Evolutionary conservation across 441 rosid species (phyloP), one percentile per base, ranked within the genome.

Genomic region (Euphorbia corollata): DNA sequence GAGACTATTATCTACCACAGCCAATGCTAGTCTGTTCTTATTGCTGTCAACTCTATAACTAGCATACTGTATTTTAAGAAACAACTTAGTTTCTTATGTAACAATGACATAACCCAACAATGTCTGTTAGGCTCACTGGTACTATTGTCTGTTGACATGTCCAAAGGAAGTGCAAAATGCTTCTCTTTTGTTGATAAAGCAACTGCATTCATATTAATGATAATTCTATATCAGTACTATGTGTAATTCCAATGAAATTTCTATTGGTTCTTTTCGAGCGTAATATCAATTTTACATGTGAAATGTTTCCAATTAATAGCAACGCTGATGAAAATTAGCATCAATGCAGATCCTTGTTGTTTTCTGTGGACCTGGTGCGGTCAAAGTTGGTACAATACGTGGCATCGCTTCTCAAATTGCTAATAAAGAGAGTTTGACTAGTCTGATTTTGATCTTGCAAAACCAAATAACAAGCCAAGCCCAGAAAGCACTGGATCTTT

Each of bases 391-490:
- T 59, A 73, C 76, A 6, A 75, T 93, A 68, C 89, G 96, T 22
- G 62, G 72, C 69, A 81, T 91, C 67, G 81, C 85, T 53, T 74
- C 75, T 69, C 85, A 80, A 64, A 79, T 91, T 74, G 80, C 74
- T 30, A 85, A 80, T 67, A 84, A 71, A 79, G 97, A 83, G 53
- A 80, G 75, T 48, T 76, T 93, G 58, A 76, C 82, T 22, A 85
- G 90, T 19, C 75, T 93, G 75, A 85, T 93, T 38, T 61, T 93
- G 41, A 65, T 93, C 68, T 73, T 93, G 81, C 91, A 89, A 83
- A 86, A 72, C 72, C 77, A 83, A 19, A 86, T 89, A 41, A 86
- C 99, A 41, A 85, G 66, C 65, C 96, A 85, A 78, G 99, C 97
- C 65, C 39, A 64, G 74, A 91, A 86, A 77, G 89, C 97, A 63